Evolutionary conservation across 768 basidiomycete genomes (phyloP).

Genomic region (Leccinum subgranulosum): DNA sequence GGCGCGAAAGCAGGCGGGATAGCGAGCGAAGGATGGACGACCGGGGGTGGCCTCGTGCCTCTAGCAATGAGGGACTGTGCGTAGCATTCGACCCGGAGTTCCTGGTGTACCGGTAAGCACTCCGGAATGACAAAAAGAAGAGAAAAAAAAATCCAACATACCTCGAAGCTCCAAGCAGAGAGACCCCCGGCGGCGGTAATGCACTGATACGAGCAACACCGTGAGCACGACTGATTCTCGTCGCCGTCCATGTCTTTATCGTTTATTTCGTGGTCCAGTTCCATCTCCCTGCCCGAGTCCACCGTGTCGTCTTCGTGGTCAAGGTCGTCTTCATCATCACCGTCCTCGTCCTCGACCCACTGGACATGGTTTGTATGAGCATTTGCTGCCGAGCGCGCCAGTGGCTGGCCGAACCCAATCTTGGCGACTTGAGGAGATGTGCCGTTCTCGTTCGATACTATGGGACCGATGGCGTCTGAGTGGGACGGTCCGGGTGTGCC

Average conservation of each 20-base stretch:
- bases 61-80: conserved; percentile 27
- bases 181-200: conserved; percentile 27
- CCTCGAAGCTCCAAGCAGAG: conserved; percentile 28
- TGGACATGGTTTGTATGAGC: neutral
- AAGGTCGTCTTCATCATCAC: neutral
- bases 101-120: conserved; percentile 9
- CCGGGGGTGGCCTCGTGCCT: conserved; percentile 20
- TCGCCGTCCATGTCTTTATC: neutral
- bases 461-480: neutral
- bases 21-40: conserved; percentile 14
- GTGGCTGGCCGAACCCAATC: neutral
- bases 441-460: neutral
- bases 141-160: neutral
- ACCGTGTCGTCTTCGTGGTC: neutral
- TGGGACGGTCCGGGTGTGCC: no score
- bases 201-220: conserved; percentile 23
- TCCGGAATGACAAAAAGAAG: neutral
- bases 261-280: neutral
- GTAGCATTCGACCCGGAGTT: conserved; percentile 30
- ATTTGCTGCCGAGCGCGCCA: neutral
- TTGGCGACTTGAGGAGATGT: neutral
- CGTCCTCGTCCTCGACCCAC: neutral
- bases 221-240: neutral
- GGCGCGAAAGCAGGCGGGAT: conserved; percentile 31
- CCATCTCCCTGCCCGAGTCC: neutral